Base-by-base conservation (phyloP, 768 basidiomycete genomes). In the Rhizopogon salebrosus region DNA sequence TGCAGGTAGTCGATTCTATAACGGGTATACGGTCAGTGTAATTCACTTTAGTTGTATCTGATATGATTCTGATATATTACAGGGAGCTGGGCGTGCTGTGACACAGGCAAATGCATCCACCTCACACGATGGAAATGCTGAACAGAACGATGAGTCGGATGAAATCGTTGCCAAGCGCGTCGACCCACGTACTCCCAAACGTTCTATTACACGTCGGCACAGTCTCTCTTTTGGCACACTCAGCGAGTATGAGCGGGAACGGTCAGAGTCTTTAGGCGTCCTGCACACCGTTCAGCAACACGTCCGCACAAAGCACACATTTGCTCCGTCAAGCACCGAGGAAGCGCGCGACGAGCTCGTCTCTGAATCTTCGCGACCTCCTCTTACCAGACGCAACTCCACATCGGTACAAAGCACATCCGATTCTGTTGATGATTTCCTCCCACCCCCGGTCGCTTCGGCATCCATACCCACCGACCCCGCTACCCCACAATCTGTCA, bases 1-100 rank as follows among this genome's bases (percentile, higher is more conserved):
- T 53, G 70, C 87, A 11, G 87, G 88, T 37, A 79, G 84, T 63
- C 78, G 87, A 41, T 87, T 87, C 62, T 82, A 89, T 65, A 71
- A 76, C 46, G 79, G 82, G 1, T 89, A 84, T 64, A 80, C 78
- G 24, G 88, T 90, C 53, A 62, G 80, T 75, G 27, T 27, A 54
- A 4, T 53, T 9, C 16, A 4, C 9, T 0, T 41, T 34, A 7
- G 27, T 41, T 3, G 14, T 8, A 3, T 35, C 49, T 6, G 42
- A 14, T 63, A 35, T 60, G 55, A 23, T 46, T 4, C 20, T 18
- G n/a, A 16, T 41, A 27, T 14, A 36, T 40, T 54, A 18, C 63
- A 89, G 88, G 81, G 80, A 31, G 78, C 84, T 1, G 85, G 83
- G 9, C 80, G 90, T 43, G 77, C 86, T 46, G 77, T 88, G 18